phyloP scores from a whole-genome alignment of 2,329 filamentous ascomycete genomes.

The Aspergillus japonicus region DNA sequence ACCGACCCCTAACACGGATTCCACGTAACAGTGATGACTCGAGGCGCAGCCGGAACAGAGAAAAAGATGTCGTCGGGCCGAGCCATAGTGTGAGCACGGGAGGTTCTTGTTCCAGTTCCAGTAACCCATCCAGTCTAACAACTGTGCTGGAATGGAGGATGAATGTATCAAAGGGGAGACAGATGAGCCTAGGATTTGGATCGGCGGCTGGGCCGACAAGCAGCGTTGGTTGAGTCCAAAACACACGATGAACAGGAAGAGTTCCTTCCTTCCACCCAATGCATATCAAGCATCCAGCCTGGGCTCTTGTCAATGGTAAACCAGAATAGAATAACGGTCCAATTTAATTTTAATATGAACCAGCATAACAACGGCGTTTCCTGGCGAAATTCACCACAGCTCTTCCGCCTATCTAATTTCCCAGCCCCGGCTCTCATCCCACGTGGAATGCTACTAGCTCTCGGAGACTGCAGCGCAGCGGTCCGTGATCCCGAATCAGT shows the following conservation, averaged over 20 bases:
- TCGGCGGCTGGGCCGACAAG: background rate
- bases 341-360: background rate
- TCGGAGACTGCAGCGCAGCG: conserved; percentile 1
- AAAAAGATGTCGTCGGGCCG: conserved; percentile 17
- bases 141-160: background rate
- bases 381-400: background rate
- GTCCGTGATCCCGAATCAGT: conserved; percentile 1
- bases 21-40: background rate
- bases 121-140: background rate
- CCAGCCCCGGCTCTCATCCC: conserved; percentile 13
- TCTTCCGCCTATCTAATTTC: background rate
- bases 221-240: background rate
- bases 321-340: background rate
- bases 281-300: background rate
- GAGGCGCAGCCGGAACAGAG: background rate
- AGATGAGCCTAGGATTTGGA: background rate
- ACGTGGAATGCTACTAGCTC: conserved; percentile 11
- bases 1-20: background rate
- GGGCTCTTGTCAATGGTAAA: background rate
- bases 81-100: conserved; percentile 13
- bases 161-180: background rate
- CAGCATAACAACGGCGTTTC: background rate
- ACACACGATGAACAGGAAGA: background rate
- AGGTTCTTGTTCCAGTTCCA: background rate
- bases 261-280: background rate